Evolutionary conservation across 805 yeast species (phyloP), one percentile per base, ranked within the genome.

Genomic region (Nakazawaea sp.): DNA sequence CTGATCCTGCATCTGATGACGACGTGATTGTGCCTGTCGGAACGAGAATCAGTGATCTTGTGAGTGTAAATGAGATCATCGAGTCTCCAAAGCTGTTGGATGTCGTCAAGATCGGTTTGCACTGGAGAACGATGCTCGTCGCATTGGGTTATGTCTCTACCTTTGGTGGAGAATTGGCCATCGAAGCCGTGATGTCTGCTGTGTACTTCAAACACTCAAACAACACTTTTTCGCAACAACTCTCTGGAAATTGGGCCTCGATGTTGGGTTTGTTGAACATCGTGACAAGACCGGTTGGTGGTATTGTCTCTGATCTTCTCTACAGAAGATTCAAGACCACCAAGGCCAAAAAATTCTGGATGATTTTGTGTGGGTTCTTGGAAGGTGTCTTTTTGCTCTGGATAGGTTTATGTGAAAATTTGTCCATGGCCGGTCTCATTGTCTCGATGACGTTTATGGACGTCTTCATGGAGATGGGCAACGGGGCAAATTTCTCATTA

Each of bases 391-490:
- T 61, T 36, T 42, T 59, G 32, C 38, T 61, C 5, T 59, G 62
- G 57, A 59, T 59, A 30, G 66, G 66, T 2, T 44, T 58, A 4
- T 45, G 49, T 30, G 54, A 55, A 18, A 28, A 36, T 4, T 37
- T 60, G 13, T 35, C 51, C 18, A 47, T 57, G 31, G 51, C 52
- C 8, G 56, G 55, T 1, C 44, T 59, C 15, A 52, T 60, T 29
- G 59, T 45, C 2, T 45, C 61, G 0, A 42, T 59, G 36, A 50
- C 51, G 27, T 47, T 59, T 17, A 48, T 58, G 58, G 45, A 50
- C 16, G 35, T 55, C 10, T 59, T 55, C 29, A 57, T 61, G 61
- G 66, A 61, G 36, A 59, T 59, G 54, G 64, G 56, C 16, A 59
- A 61, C 34, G 66, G 66, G 38, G 66, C 66, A 10, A 55, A 56